Conservation (phyloP, 371 early-diverging fungal genomes). For the Parasitella parasitica region DNA sequence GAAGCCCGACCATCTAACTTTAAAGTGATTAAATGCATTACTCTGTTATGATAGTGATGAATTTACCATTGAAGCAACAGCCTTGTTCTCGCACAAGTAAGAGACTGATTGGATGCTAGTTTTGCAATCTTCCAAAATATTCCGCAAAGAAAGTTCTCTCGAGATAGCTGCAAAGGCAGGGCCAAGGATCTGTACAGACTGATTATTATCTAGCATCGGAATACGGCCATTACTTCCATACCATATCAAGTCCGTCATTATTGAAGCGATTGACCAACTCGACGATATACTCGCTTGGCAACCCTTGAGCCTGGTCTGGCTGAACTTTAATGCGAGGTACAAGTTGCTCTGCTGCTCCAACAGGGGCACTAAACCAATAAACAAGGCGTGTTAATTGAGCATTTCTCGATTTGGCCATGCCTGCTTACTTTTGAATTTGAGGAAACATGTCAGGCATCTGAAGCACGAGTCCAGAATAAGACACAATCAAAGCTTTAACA, state of each 20-base stretch:
- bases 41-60: not conserved
- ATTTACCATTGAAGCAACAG: conserved; percentile 55
- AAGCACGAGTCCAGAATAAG: conserved; percentile 82
- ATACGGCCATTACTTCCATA: conserved; percentile 14
- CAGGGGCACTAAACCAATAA: conserved; percentile 16
- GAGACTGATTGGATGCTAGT: conserved; percentile 49
- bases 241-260: conserved; percentile 61
- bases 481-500: conserved; percentile 64
- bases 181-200: conserved; percentile 44
- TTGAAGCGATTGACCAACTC: conserved; percentile 57
- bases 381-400: conserved; percentile 17
- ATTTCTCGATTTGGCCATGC: not conserved
- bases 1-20: conserved; percentile 45
- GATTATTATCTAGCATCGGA: not conserved
- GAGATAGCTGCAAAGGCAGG: conserved; percentile 51
- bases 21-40: not conserved
- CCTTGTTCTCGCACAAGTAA: conserved; percentile 50
- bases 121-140: conserved; percentile 61
- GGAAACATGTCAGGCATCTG: conserved; percentile 90
- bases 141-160: conserved; percentile 35
- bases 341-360: conserved; percentile 48
- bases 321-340: conserved; percentile 47
- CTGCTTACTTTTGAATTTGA: conserved; percentile 59
- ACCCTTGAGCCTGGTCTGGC: conserved; percentile 44
- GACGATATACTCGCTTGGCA: conserved; percentile 53